Evolutionary conservation across 805 yeast species (phyloP).

Genomic region (Saccharomycopsis synnaedendra): DNA sequence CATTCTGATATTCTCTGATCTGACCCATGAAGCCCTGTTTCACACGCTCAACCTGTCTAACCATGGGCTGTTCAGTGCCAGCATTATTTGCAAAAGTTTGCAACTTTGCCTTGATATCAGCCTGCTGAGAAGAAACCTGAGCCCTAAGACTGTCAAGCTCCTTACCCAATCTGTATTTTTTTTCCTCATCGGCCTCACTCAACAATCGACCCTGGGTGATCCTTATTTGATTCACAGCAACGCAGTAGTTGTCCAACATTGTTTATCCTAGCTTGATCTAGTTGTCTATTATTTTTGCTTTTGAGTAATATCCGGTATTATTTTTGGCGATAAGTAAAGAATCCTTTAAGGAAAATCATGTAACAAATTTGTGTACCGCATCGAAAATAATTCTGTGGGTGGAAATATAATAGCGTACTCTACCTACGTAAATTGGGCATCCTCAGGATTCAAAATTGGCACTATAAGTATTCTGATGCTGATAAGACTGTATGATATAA

Average conservation of each 20-base stretch:
- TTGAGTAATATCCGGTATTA: too few species aligned
- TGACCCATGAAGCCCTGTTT: conserved; percentile 76
- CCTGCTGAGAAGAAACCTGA: conserved; percentile 72
- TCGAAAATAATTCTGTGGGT: too few species aligned
- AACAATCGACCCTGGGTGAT: conserved; percentile 58
- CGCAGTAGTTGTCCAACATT: conserved; percentile 53
- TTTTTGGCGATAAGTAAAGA: too few species aligned
- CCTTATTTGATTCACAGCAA: conserved; percentile 57
- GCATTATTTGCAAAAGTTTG: conserved; percentile 65
- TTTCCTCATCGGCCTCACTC: conserved; percentile 62
- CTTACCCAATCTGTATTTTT: conserved; percentile 53
- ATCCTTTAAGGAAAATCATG: too few species aligned
- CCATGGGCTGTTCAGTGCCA: conserved; percentile 64
- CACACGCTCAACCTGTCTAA: conserved; percentile 81
- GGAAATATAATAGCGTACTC: too few species aligned
- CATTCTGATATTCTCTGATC: conserved; percentile 76
- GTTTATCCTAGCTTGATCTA: too few species aligned
- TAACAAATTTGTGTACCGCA: too few species aligned
- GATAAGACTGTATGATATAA: too few species aligned
- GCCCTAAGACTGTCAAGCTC: conserved; percentile 68
- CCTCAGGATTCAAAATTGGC: too few species aligned
- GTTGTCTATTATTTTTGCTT: too few species aligned
- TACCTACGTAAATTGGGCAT: too few species aligned
- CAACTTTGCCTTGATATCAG: conserved; percentile 62
- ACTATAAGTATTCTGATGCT: too few species aligned